These are phyloP conservation scores for Umbelopsis sp. DNA, from an alignment of 192 early-diverging fungal species.

Conservation along the genomic window DNA sequence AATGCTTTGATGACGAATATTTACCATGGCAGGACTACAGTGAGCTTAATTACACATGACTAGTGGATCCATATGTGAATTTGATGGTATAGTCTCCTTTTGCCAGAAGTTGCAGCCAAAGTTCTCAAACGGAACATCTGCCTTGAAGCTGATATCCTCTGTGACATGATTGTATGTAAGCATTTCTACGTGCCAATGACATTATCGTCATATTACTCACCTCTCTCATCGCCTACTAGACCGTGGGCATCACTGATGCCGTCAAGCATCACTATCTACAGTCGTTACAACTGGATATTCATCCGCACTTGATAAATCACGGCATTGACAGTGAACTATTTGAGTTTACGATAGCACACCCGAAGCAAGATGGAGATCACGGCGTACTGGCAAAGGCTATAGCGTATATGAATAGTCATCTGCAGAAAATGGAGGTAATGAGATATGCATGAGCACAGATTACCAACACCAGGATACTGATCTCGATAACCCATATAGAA, in stretches of 20 bases:
- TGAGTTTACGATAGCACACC: background rate
- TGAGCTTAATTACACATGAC: background rate
- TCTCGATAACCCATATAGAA: background rate
- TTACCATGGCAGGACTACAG: slow-evolving; percentile 2
- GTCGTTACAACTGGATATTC: background rate
- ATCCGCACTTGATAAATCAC: background rate
- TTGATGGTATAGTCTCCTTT: background rate
- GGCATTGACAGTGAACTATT: background rate
- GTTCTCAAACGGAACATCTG: background rate
- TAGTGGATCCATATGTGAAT: no score
- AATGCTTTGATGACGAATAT: background rate
- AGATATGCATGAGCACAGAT: background rate
- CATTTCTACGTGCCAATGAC: background rate
- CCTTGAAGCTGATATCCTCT: background rate
- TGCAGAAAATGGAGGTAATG: background rate
- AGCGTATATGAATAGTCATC: background rate
- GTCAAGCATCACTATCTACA: background rate
- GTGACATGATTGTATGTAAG: slow-evolving; percentile 9
- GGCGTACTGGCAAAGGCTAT: background rate
- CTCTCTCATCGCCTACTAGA: background rate
- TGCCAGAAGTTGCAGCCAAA: background rate
- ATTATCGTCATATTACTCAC: background rate
- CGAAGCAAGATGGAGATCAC: background rate
- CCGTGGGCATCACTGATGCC: background rate
- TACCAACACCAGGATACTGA: no score